Evolutionary conservation across 345 rosid species (phyloP), one percentile per base, ranked within the genome.

Genomic region (Syzygium aqueum): DNA sequence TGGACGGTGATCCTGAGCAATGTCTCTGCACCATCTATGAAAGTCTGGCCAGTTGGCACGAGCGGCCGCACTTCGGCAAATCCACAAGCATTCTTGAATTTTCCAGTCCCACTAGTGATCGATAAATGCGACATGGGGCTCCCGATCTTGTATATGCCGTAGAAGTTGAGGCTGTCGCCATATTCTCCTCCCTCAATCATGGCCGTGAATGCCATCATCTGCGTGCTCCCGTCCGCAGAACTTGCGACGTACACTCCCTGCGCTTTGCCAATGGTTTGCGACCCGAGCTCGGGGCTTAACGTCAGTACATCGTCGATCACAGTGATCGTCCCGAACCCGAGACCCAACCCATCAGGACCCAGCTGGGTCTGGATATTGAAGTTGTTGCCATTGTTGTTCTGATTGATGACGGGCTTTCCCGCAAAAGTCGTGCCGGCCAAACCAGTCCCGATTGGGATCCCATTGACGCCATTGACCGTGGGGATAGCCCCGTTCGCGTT

Each of bases 141-240:
- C n/a, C 98, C 97, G 6, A 93, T 93, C 91, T 90, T 95, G 91
- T 94, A 97, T 43, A 94, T 88, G 3, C 98, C 99, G 40, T 95
- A 97, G 92, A 97, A 95, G 92, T 95, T 97, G 86, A 97, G 95
- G 93, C 93, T 94, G 85, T 97, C 98, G 19, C 96, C 97, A 40
- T 95, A 97, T 61, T 97, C 99, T 8, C 98, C 99, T 51, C 95
- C 99, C 92, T 97, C 99, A n/a, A 97, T 89, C 95, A 96, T 92
- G 77, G 98, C 97, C 40, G 99, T 95, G 89, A 97, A 97, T 59
- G 98, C 94, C 99, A 97, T 95, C 98, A 96, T 95, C 94, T 97
- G 99, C 52, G 95, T 95, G 86, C 92, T 91, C 61, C 98, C 99
- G 84, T 95, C 95, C n/a, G 93, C 95, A 17, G 99, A 96, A 43